phyloP scores from a whole-genome alignment of 164 flowering plant genomes.

The Saururus chinensis region DNA sequence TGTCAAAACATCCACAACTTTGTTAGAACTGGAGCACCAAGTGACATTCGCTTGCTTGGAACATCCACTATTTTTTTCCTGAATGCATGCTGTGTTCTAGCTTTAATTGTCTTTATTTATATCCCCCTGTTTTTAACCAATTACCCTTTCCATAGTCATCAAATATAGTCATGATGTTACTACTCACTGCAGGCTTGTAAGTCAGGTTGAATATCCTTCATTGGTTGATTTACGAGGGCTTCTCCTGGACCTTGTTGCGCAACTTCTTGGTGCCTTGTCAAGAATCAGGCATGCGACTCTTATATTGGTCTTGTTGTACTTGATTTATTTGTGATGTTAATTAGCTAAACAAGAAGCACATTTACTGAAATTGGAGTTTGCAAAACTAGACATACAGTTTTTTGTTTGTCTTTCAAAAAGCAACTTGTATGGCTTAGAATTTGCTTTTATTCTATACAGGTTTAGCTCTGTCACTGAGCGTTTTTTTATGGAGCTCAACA shows the following conservation, averaged over 20 bases:
- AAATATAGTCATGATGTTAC: background rate
- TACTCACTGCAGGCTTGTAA: conserved; percentile 72
- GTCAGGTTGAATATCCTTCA: conserved; percentile 96
- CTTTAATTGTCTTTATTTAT: too few relatives aligned
- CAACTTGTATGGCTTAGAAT: background rate
- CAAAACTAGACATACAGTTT: background rate
- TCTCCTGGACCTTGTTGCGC: conserved; percentile 91
- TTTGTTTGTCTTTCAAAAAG: too few relatives aligned
- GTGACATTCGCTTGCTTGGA: too few relatives aligned
- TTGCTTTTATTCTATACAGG: conserved; percentile 26
- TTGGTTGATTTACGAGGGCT: conserved; percentile 92
- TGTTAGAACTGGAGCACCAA: too few relatives aligned
- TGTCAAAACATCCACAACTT: too few relatives aligned
- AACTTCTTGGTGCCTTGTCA: conserved; percentile 93
- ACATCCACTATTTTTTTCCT: too few relatives aligned
- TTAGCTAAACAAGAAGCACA: background rate
- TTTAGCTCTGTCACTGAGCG: conserved; percentile 99
- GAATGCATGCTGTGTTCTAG: too few relatives aligned
- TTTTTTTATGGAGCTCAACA: conserved; percentile 91
- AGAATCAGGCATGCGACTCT: conserved; percentile 68
- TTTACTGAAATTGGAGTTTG: background rate
- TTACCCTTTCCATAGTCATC: too few relatives aligned
- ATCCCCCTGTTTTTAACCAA: too few relatives aligned
- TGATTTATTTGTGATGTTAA: background rate
- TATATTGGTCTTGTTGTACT: background rate